Conservation (phyloP, 208 protist genomes). For the Wallacemonas sp. region DNA sequence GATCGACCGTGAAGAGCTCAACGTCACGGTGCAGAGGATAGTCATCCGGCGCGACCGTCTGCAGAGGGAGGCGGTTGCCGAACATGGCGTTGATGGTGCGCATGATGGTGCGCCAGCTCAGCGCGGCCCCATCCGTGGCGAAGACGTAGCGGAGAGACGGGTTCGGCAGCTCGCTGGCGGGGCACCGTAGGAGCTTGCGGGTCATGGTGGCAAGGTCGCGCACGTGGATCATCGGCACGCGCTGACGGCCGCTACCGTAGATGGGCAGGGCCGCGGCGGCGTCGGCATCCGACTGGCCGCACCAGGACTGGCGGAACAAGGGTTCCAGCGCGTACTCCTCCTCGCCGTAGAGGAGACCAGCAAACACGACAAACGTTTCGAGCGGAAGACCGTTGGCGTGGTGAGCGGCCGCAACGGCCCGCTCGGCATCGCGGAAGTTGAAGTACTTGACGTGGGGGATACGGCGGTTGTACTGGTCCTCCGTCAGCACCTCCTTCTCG, state of each 20-base stretch:
- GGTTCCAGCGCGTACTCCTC: conserved; percentile 88
- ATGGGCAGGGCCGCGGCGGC: conserved; percentile 58
- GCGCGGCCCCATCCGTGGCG: conserved; percentile 76
- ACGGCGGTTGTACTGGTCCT: conserved; percentile 94
- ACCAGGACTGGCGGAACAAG: conserved; percentile 91
- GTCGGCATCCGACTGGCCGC: conserved; percentile 19
- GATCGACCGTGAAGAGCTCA: conserved; percentile 86
- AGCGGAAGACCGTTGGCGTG: conserved; percentile 76
- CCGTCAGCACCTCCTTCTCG: conserved; percentile 76
- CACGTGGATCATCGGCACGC: conserved; percentile 92
- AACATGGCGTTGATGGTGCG: conserved; percentile 80
- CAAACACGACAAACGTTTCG: conserved; percentile 89
- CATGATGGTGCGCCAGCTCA: conserved; percentile 75
- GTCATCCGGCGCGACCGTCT: conserved; percentile 48
- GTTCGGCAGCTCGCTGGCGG: conserved; percentile 57
- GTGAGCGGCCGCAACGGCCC: conserved; percentile 80
- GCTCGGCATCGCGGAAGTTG: conserved; percentile 92
- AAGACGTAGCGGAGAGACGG: conserved; percentile 86
- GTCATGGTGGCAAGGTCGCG: conserved; percentile 89
- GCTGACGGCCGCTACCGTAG: conserved; percentile 85
- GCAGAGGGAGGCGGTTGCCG: conserved; percentile 43
- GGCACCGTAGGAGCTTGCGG: conserved; percentile 54
- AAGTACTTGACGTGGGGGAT: conserved; percentile 92
- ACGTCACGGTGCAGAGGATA: conserved; percentile 79
- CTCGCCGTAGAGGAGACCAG: conserved; percentile 89